Evolutionary conservation across 2,329 filamentous ascomycete genomes (phyloP), one percentile per base, ranked within the genome.

Genomic region (Aspergillus sclerotialis): DNA sequence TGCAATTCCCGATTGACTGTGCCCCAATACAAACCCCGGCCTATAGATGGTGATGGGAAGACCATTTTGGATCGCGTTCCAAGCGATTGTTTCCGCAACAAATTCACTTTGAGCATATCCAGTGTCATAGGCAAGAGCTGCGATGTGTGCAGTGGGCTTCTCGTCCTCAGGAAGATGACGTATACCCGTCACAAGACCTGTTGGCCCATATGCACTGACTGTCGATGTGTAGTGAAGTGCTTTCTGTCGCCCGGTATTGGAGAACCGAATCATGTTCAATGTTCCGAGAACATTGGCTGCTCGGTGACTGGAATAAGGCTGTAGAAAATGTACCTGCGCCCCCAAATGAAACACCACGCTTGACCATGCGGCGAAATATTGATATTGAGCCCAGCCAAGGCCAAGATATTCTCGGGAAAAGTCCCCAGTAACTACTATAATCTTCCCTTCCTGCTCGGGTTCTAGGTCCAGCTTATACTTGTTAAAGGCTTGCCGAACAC

Each of bases 61-160:
- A 6, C 48, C 45, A 8, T 42, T 44, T 2, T 21, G 18, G 5
- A 43, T 43, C 2, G 43, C 44, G 10, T 44, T 36, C 41, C 40
- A 44, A 4, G 36, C 31, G 6, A 52, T 39, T 5, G 26, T 37
- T 23, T 52, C 49, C 0, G 38, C 44, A 7, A 50, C 49, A 13
- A 35, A 38, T 17, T 52, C 43, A 35, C 46, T 52, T 5, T 37
- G 37, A 0, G 41, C 31, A 15, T 52, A 52, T 9, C 49, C 46
- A 2, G 37, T 36, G 11, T 36, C 33, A 7, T 42, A 24, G 8
- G 29, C n/a, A 10, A 39, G 14, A 10, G 32, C 27, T 1, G 36
- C 19, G 5, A 23, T 28, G 7, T 34, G 36, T 4, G 18, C 11
- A 6, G 25, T 8, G 10, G 42, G 44, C 4, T 28, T 17, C 19